These are phyloP conservation scores for Cytidiella melzeri DNA, from an alignment of 768 basidiomycete genomes.

Conservation along the genomic window DNA sequence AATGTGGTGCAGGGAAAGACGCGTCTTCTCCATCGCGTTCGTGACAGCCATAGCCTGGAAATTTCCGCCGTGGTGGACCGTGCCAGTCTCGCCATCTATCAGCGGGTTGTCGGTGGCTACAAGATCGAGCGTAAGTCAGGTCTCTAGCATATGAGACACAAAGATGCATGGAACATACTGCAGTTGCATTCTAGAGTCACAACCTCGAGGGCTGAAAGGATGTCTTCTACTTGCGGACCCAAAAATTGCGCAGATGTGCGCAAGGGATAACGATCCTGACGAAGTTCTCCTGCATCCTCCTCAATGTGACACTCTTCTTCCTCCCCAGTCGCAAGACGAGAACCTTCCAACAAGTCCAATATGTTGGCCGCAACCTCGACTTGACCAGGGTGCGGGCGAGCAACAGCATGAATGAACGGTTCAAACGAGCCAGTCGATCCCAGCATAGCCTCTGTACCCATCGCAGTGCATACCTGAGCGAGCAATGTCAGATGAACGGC, in stretches of 20 bases:
- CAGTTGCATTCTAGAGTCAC: conserved; percentile 78
- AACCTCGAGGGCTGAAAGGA: conserved; percentile 56
- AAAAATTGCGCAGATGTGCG: conserved; percentile 80
- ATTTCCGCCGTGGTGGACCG: conserved; percentile 78
- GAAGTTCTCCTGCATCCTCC: conserved; percentile 65
- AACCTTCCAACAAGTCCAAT: conserved; percentile 61
- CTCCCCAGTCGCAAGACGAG: conserved; percentile 53
- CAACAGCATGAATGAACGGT: conserved; percentile 69
- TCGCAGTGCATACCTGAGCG: conserved; percentile 70
- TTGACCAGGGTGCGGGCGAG: conserved; percentile 83
- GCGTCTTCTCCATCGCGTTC: conserved; percentile 84
- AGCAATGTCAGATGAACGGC: conserved; percentile 62
- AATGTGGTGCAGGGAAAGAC: conserved; percentile 45
- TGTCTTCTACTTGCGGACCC: conserved; percentile 80
- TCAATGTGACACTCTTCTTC: conserved; percentile 69
- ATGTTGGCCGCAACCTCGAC: conserved; percentile 70
- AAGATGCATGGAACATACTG: conserved; percentile 48
- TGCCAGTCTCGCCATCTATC: conserved; percentile 58
- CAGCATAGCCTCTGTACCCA: conserved; percentile 78
- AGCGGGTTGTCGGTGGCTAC: conserved; percentile 88
- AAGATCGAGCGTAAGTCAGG: too few species aligned
- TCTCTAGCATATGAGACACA: too few species aligned
- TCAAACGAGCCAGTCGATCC: conserved; percentile 70
- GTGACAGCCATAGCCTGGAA: conserved; percentile 87
- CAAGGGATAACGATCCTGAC: conserved; percentile 76